Evolutionary conservation across 1,139 yeast species (phyloP), one percentile per base, ranked within the genome.

Genomic region (Hemisphaericaspora subhashii): DNA sequence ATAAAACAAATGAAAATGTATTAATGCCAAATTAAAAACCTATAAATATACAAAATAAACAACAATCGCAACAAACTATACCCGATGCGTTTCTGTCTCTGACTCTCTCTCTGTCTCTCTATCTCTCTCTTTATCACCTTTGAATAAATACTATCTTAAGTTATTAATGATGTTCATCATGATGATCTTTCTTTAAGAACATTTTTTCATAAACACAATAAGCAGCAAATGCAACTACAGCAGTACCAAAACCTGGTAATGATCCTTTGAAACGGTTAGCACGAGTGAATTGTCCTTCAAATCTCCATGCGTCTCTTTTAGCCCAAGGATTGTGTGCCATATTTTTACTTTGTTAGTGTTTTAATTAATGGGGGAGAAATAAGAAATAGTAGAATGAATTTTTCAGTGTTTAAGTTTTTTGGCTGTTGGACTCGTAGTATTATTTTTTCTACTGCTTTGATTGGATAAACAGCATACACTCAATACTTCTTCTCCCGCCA

Each of bases 241-340:
- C 96, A 37, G 83, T 75, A 31, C 89, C 88, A 39, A 87, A 75
- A 2, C 96, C 96, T 3, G 96, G 96, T 57, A 87, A 78, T n/a
- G 86, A 76, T 43, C 79, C 79, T 54, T 73, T 81, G 64, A 81
- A 83, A 54, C 94, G 72, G 64, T 83, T 81, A 41, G 68, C 66
- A 53, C 90, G 79, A 42, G 85, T 74, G 68, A 87, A 87, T 43
- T 82, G 86, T 44, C 94, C 95, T 54, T 81, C 83, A 64, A 80
- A 84, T 72, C 95, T 81, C 96, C 96, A 87, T 39, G 95, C 95
- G 61, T 87, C 95, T 75, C 95, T 84, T 53, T 68, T 70, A 38
- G 74, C 77, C 77, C 77, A 72, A 40, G 76, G 77, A 53, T 71
- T 70, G 24, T 40, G 43, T 37, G 44, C 46, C 41, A 45, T 35